These are phyloP conservation scores for Phytophthora fragariaefolia DNA, from an alignment of 352 stramenopile genomes.

Conservation along the genomic window DNA sequence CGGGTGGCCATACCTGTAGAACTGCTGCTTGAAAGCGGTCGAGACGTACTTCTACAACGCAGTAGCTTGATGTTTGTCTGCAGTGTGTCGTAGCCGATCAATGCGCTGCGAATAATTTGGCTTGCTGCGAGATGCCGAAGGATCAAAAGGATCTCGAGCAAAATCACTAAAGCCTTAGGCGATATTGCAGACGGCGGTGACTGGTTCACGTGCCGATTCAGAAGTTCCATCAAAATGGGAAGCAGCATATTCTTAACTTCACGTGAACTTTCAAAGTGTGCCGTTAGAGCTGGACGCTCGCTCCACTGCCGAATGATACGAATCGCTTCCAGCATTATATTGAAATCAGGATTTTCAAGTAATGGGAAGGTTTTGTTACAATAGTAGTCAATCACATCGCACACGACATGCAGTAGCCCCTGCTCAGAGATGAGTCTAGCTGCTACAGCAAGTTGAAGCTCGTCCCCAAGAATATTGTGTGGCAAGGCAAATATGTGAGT, in stretches of 20 bases:
- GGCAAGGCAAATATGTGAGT: constrained; percentile 31
- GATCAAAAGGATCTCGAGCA: constrained; percentile 27
- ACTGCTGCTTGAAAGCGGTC: neutral
- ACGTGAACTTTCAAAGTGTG: constrained; percentile 15
- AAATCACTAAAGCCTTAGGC: constrained; percentile 7
- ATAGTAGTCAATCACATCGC: constrained; percentile 20
- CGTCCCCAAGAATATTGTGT: constrained; percentile 14
- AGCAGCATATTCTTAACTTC: constrained; percentile 14
- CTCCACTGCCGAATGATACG: constrained; percentile 35
- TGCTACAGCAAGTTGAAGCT: constrained; percentile 11
- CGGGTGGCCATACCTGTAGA: neutral
- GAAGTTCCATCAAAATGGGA: constrained; percentile 13
- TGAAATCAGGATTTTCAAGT: neutral
- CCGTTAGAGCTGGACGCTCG: constrained; percentile 10
- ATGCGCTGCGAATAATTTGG: neutral
- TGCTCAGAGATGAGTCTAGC: constrained; percentile 21
- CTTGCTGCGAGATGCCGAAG: constrained; percentile 20
- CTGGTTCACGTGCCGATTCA: constrained; percentile 2
- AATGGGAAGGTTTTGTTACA: neutral
- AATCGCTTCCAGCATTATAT: constrained; percentile 31
- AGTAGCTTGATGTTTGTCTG: constrained; percentile 22
- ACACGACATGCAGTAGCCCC: constrained; percentile 23
- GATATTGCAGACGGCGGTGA: neutral
- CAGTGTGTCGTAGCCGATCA: constrained; percentile 14
- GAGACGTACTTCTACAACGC: neutral